Base-by-base conservation (phyloP, 331 rosid genomes). In the Rosa hybrid region DNA sequence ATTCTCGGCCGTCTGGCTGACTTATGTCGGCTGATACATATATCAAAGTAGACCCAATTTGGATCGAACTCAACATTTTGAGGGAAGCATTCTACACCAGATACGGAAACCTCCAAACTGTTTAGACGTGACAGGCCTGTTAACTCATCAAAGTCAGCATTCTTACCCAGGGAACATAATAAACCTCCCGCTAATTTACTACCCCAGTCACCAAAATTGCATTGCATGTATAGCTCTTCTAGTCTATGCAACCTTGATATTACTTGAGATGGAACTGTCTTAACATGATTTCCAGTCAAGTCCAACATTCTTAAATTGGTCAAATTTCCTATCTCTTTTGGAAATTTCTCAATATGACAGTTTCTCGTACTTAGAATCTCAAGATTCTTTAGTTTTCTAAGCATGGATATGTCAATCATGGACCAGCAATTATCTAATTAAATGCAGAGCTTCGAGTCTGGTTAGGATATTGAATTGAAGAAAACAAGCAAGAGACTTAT, bases 61-160 rank as follows among this genome's bases (percentile, higher is more conserved):
- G 30, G 30, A 27, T 27, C 30, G 30, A 27, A 27, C 30, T 68
- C 25, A 0, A 78, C 25, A 14, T 50, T n/a, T 10, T 6, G 3
- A 27, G 75, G 75, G 17, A 78, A 49, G 12, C 74, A 51, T 14
- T 68, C n/a, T 34, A 34, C 38, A 34, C 38, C 38, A 34, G 38
- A 34, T 34, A 34, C 1, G 4, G 38, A 34, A 34, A 34, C 38
- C 38, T 30, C 20, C 34, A 78, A 76, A 78, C 25, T 23, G n/a
- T 59, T 79, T 63, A 88, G 65, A 12, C 41, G 38, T 57, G 39
- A 77, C 80, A 88, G 77, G 63, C 74, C 21, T 48, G 68, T 65
- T 21, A 86, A 46, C 83, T 88, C 91, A 34, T 39, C 21, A 21
- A 83, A 57, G 71, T 75, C 53, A 14, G 86, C 83, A 11, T 34